Evolutionary conservation across 2,329 filamentous ascomycete species (phyloP), one percentile per base, ranked within the genome.

Genomic region (Beauveria sp.): DNA sequence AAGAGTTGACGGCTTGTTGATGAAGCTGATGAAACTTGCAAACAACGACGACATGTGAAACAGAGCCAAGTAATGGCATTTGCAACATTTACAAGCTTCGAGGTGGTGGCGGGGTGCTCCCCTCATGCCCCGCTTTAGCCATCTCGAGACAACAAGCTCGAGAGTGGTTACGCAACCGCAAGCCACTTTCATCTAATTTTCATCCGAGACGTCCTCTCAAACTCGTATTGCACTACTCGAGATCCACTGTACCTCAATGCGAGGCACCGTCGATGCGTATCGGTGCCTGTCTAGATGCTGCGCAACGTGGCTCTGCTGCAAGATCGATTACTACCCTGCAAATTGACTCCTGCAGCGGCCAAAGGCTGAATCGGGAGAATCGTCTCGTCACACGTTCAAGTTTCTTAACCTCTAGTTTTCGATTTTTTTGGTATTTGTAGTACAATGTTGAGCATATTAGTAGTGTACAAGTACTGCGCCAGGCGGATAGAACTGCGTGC

Each of bases 51-150:
- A 6, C 7, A 53, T 9, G 26, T 16, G 22, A 46, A 16, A 6
- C 31, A 38, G 6, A n/a, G 20, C 16, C 28, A 8, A 50, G 34
- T 43, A 12, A n/a, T 8, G 31, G 10, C 14, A 34, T 14, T n/a
- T 40, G 42, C 34, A 31, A 43, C 34, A 43, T 14, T 43, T 6
- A 50, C 50, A 42, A 53, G 34, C 46, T 46, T 18, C 3, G 20
- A 43, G 16, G 46, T n/a, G 57, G 57, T 22, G 57, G 57, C 38
- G 57, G 34, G 40, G 38, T n/a, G 24, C 24, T 46, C 34, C 22
- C 26, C 16, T 40, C 26, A 42, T 52, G 57, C 57, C 57, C 57
- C 57, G 57, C 57, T 60, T 60, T 60, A 45, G 38, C 49, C 20
- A 16, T 60, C 43, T 60, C 57, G 42, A 51, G 43, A 26, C 54